Evolutionary conservation across 768 basidiomycete species (phyloP).

Genomic region (Tricholoma hemisulphureum): DNA sequence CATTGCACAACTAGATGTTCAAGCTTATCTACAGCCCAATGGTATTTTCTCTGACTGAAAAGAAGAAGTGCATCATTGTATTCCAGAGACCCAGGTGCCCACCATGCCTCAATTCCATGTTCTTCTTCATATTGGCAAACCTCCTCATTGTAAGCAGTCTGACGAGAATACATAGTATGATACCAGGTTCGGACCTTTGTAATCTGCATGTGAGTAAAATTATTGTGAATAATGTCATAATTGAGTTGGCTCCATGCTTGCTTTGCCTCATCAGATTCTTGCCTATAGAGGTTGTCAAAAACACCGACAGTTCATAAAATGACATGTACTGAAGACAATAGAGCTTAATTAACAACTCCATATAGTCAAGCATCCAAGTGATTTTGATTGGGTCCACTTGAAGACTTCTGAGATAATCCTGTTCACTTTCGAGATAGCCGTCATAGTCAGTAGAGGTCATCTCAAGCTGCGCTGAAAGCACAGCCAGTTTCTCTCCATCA

Average conservation of each 20-base stretch:
- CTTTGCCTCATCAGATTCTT: not conserved
- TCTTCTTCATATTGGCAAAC: conserved; percentile 20
- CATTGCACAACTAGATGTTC: conserved; percentile 33
- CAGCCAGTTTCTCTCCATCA: conserved; percentile 9
- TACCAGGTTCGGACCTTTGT: conserved; percentile 21
- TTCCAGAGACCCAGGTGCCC: conserved; percentile 21
- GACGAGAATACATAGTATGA: conserved; percentile 16
- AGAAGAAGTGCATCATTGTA: conserved; percentile 22
- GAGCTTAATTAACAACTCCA: conserved; percentile 26
- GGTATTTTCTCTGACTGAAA: conserved; percentile 22
- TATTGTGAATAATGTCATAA: conserved; percentile 8
- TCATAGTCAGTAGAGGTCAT: conserved; percentile 18
- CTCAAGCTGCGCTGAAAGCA: conserved; percentile 7
- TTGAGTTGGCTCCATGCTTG: not conserved
- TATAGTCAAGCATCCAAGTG: conserved; percentile 30
- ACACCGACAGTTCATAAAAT: not conserved
- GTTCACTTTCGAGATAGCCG: conserved; percentile 22
- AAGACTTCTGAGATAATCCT: conserved; percentile 23
- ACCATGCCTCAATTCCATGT: conserved; percentile 24
- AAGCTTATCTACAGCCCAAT: conserved; percentile 29
- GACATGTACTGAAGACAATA: conserved; percentile 9
- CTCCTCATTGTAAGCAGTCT: conserved; percentile 14
- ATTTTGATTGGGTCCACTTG: conserved; percentile 26
- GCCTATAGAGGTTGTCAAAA: not conserved
- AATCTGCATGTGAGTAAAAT: conserved; percentile 13